Base-by-base conservation (phyloP, 805 yeast genomes). In the Candida dajiaensis region DNA sequence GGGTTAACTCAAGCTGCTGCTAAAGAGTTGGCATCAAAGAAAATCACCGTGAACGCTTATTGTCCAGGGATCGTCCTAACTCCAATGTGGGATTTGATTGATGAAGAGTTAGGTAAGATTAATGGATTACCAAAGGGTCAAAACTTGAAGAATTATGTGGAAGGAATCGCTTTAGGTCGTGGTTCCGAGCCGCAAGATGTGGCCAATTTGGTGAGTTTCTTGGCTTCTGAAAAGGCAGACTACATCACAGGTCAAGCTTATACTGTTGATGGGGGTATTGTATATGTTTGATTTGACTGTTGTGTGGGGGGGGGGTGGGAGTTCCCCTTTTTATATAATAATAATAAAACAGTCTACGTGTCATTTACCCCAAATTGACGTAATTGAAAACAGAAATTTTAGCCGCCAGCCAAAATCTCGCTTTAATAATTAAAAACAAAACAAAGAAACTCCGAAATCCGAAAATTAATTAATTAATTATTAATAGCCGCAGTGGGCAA, bases 51-150 rank as follows among this genome's bases (percentile, higher is more conserved):
- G 15, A 70, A 70, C 49, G 51, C 65, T 4, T 64, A 68, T 47
- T 66, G 67, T 48, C 73, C 73, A 18, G 74, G 72, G 29, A 63
- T 65, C 44, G 71, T 68, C n/a, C 51, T 61, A n/a, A 69, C 74
- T 1, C 67, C 68, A 49, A 59, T 70, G 64, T 58, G 66, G 61
- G 67, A 63, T 42, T 46, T 56, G 28, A 58, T 63, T 33, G 67
- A 63, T 50, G 48, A 48, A 20, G 48, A 55, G 50, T 45, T 63
- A 48, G 52, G 58, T 28, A 57, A 51, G 42, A 37, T 56, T 38
- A 47, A 54, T 31, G 63, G 67, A 25, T 57, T 51, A 38, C 55
- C 61, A 44, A 50, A 51, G 22, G 65, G 68, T 42, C 64, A 51
- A 25, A 51, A 62, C 35, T 46, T 59, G 19, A 53, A 58, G 36